Conservation (phyloP, 345 rosid species). For the Anacardium occidentale region DNA sequence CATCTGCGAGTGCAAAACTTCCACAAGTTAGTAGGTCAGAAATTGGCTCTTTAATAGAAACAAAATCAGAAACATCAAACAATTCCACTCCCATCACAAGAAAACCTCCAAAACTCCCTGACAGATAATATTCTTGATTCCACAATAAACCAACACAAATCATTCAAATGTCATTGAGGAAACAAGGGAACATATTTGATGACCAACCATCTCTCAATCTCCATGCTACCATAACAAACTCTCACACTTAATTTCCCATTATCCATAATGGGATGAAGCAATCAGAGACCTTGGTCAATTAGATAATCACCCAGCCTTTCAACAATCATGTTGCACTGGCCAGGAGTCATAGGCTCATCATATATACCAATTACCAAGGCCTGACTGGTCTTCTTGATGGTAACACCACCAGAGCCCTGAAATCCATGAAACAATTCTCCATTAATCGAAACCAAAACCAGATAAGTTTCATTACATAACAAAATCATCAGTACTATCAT, state of each 20-base stretch:
- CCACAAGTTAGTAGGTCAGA: not conserved
- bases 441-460: not conserved
- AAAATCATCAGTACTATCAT: not conserved
- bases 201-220: not conserved
- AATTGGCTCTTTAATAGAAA: not conserved
- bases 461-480: too few relatives aligned
- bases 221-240: slow-evolving; percentile 1
- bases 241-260: slow-evolving; percentile 10
- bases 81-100: not conserved
- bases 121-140: not conserved
- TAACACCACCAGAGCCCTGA: slow-evolving; percentile 47
- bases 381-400: slow-evolving; percentile 41
- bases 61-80: not conserved
- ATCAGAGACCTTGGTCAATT: slow-evolving; percentile 39
- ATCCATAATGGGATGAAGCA: not conserved
- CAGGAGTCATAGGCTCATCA: slow-evolving; percentile 45
- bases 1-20: not conserved
- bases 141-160: slow-evolving; percentile 3
- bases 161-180: slow-evolving; percentile 2
- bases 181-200: not conserved
- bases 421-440: not conserved
- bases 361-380: slow-evolving; percentile 45
- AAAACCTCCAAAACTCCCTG: not conserved
- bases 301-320: slow-evolving; percentile 50
- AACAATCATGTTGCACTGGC: slow-evolving; percentile 49